A percentile compares a stretch with the other conserved stretches of the same genome.
These are phyloP conservation scores for Dactylellina cionopaga DNA, from an alignment of 2,329 filamentous ascomycete genomes.

Conservation along the genomic window DNA sequence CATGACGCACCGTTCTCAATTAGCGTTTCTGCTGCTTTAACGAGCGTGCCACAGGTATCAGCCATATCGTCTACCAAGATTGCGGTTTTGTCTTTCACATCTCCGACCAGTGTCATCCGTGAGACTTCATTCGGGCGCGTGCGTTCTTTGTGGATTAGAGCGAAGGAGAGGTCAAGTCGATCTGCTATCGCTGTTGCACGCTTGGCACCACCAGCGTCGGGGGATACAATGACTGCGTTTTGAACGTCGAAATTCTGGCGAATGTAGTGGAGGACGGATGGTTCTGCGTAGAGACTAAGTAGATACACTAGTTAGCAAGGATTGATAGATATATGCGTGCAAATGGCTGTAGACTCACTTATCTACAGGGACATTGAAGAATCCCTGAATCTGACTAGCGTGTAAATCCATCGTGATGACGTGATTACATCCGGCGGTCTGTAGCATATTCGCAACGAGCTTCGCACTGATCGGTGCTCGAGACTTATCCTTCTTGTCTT, in stretches of 20 bases:
- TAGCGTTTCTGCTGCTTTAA: slow-evolving; percentile 88
- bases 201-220: slow-evolving; percentile 94
- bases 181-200: slow-evolving; percentile 93
- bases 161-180: slow-evolving; percentile 87
- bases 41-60: slow-evolving; percentile 88
- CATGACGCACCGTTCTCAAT: slow-evolving; percentile 86
- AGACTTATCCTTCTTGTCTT: slow-evolving; percentile 97
- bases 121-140: slow-evolving; percentile 90
- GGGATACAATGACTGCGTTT: slow-evolving; percentile 92
- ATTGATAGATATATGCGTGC: neutral
- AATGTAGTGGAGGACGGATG: slow-evolving; percentile 90
- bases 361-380: slow-evolving; percentile 85
- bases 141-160: slow-evolving; percentile 95
- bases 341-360: slow-evolving; percentile 60
- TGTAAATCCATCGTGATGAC: slow-evolving; percentile 97
- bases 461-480: slow-evolving; percentile 96
- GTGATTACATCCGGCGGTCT: slow-evolving; percentile 90
- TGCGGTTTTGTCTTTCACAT: slow-evolving; percentile 87
- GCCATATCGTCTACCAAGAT: slow-evolving; percentile 99
- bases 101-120: slow-evolving; percentile 94
- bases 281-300: slow-evolving; percentile 86
- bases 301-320: neutral
- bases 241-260: slow-evolving; percentile 81
- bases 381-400: slow-evolving; percentile 91
- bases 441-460: slow-evolving; percentile 96